Conservation (phyloP, 306 rosid genomes). For the Malus sylvestris region DNA sequence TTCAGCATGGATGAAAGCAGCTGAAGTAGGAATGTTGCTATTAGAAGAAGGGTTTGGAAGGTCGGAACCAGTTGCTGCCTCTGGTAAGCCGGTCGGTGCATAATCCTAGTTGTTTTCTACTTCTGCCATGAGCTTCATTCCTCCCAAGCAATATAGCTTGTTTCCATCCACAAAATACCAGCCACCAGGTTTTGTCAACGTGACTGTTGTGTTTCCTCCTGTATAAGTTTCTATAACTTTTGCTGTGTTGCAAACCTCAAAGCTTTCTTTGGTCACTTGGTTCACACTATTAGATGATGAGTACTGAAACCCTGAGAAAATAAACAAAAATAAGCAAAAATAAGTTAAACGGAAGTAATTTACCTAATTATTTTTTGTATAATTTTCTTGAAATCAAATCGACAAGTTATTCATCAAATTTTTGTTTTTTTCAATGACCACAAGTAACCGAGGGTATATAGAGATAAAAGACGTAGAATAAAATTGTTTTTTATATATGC, state of each 20-base stretch:
- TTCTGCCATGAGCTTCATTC: conserved; percentile 62
- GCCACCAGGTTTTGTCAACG: conserved; percentile 55
- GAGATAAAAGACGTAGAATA: background rate
- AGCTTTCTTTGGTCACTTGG: conserved; percentile 55
- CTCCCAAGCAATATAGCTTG: conserved; percentile 71
- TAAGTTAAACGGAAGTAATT: background rate
- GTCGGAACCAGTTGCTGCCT: conserved; percentile 20
- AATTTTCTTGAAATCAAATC: no score
- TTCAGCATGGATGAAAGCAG: conserved; percentile 14
- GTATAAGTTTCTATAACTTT: conserved; percentile 31
- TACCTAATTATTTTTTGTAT: background rate
- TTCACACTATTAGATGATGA: conserved; percentile 53
- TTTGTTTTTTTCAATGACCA: no score
- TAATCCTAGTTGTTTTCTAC: conserved; percentile 30
- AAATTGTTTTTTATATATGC: background rate
- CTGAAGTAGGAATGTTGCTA: conserved; percentile 35
- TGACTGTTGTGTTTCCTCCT: conserved; percentile 64
- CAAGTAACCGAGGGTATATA: no score
- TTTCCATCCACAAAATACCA: conserved; percentile 63
- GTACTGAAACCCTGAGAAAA: conserved; percentile 52
- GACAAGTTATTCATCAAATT: no score
- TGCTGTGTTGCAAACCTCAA: conserved; percentile 58
- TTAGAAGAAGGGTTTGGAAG: conserved; percentile 43
- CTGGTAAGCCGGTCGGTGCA: conserved; percentile 46
- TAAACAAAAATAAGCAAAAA: background rate